Base-by-base conservation (phyloP, 2,329 filamentous ascomycete species). In the Diaporthe destruens region DNA sequence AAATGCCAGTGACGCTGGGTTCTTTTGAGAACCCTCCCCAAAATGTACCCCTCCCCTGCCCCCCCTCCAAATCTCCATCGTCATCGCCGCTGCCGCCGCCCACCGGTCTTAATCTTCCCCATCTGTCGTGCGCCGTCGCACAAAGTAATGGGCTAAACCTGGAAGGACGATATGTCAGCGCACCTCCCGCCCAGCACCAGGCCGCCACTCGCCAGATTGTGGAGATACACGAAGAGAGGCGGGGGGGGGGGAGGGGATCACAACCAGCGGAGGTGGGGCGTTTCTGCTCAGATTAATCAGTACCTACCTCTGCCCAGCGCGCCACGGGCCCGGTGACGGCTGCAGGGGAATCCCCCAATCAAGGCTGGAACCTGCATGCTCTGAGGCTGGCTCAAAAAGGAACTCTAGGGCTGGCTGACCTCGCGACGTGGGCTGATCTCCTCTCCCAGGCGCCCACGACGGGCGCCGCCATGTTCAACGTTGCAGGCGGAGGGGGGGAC, bases 51-150 rank as follows among this genome's bases (percentile, higher is more conserved):
- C 14, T 23, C n/a, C 16, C 20, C 7, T 32, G 20, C 29, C 29
- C 14, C 14, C 67, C 34, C 49, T 11, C 25, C 39, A 42, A 47
- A 47, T 44, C 42, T 49, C 42, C 18, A 68, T 68, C 61, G 69
- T 55, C 36, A 63, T 44, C 34, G 23, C 23, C 55, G 32, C 68
- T 59, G 56, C 57, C 69, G 18, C 25, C 53, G 25, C 23, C 39
- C 57, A 49, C 57, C 39, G 57, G 59, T 11, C 59, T 65, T 29
- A 65, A 65, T 49, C 59, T 65, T 65, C 59, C 23, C 59, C 59
- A 42, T 29, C 57, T 70, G 67, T 34, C 49, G 67, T 72, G 57
- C 57, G n/a, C 32, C 71, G 44, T 72, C 47, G 71, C 55, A 68
- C 54, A 54, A 51, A 51, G 36, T 42, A 65, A 18, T 51, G 42